Percentiles rank a stretch among this genome's conserved stretches.
Evolutionary conservation across 202 grass and related monocot genomes (phyloP).

Genomic region (Panicum virgatum): DNA sequence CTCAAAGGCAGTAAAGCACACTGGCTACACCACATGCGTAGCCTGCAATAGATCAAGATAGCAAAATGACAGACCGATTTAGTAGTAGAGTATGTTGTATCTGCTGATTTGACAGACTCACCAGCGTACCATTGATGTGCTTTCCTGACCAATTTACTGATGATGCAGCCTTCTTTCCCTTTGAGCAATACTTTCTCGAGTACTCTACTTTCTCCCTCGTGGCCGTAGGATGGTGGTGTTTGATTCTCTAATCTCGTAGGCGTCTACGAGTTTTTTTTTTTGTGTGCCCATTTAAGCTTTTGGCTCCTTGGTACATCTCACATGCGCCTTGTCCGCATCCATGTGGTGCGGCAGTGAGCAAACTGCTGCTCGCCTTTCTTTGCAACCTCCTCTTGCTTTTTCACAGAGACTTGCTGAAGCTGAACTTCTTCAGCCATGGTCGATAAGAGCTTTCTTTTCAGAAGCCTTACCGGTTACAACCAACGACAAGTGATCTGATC

Average conservation of each 20-base stretch:
- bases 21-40: neutral
- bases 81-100: neutral
- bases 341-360: neutral
- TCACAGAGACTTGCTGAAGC: neutral
- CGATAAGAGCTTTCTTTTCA: neutral
- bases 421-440: neutral
- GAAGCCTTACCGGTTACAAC: neutral
- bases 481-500: neutral
- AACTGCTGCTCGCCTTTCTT: neutral
- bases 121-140: neutral
- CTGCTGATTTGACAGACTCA: neutral
- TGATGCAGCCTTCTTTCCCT: conserved; percentile 6
- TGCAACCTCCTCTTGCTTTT: neutral
- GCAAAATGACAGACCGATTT: neutral
- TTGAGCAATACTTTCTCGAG: neutral
- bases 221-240: neutral
- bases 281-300: neutral
- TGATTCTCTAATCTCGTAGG: neutral
- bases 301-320: conserved; percentile 18
- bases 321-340: conserved; percentile 7
- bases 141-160: neutral
- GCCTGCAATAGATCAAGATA: neutral
- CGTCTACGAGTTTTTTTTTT: neutral
- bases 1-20: neutral
- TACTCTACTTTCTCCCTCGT: neutral